Base-by-base conservation (phyloP, 2,329 filamentous ascomycete species). In the Colletotrichum sp. region DNA sequence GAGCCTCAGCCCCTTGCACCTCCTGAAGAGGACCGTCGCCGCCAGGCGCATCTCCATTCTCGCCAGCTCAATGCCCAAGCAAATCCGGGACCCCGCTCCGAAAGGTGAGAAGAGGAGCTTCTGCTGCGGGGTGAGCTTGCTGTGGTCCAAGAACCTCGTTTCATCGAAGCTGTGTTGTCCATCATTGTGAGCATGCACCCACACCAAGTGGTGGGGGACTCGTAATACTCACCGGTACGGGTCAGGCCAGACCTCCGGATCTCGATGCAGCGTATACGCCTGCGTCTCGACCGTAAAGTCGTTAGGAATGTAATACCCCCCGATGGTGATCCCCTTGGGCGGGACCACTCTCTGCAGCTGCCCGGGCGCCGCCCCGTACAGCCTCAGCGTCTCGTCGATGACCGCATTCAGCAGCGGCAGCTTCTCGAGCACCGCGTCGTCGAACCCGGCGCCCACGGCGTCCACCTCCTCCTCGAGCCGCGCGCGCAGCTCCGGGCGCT, bases 51-150 rank as follows among this genome's bases (percentile, higher is more conserved):
- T 79, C 79, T 92, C 90, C 82, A 90, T 90, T 34, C 84, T 83
- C 0, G 91, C 91, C 25, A 93, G 84, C 75, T 92, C 89, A 25
- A 90, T 83, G 4, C 91, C 91, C 19, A 93, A 83, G 76, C 91
- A 93, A 3, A 81, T 84, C 3, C 72, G 52, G 9, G 28, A 84
- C 2, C 90, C 90, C 8, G 85, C 87, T 1, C 90, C 90, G 80
- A 91, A 92, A 0, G 90, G 86, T 74, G 88, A 85, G 74, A 86
- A 90, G 0, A 88, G 86, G 3, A 86, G 85, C 76, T 88, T 90
- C 84, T 88, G 88, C 7, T 80, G 82, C 61, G 77, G 81, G 5
- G 73, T 68, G 22, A 74, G 68, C 34, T 30, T 34, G 12, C 36
- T 48, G 3, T 57, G 52, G 15, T 74, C 68, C 8, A 68, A 15